phyloP scores from a whole-genome alignment of 768 basidiomycete genomes.

The Boletus insuetus region DNA sequence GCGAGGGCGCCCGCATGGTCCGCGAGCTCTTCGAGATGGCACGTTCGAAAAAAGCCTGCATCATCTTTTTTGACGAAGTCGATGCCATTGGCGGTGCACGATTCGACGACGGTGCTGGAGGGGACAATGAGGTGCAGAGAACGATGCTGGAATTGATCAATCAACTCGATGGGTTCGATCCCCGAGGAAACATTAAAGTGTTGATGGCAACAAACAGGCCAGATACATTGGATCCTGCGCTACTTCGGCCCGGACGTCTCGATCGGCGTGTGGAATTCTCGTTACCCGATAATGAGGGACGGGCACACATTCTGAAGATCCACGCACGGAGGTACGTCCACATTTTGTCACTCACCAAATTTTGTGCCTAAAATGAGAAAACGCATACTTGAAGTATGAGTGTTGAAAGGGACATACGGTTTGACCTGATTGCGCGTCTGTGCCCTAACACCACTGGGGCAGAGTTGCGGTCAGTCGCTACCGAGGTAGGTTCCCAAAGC shows the following conservation, averaged over 20 bases:
- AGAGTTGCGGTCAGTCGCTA: slow-evolving; percentile 95
- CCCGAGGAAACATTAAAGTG: slow-evolving; percentile 99
- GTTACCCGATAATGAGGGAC: slow-evolving; percentile 91
- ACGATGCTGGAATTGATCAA: slow-evolving; percentile 99
- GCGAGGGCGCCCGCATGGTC: slow-evolving; percentile 98
- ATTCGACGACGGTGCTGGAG: slow-evolving; percentile 97
- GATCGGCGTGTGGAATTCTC: slow-evolving; percentile 98
- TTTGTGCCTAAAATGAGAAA: neutral
- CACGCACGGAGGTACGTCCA: slow-evolving; percentile 82
- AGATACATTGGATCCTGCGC: slow-evolving; percentile 95
- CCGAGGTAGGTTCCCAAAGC: slow-evolving; percentile 58
- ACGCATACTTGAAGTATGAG: slow-evolving; percentile 68
- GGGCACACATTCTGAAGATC: slow-evolving; percentile 94
- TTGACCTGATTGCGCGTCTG: slow-evolving; percentile 92
- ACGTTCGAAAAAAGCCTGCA: slow-evolving; percentile 96
- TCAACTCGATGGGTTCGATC: slow-evolving; percentile 97
- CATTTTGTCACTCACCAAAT: neutral
- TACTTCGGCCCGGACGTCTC: slow-evolving; percentile 92
- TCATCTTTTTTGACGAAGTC: slow-evolving; percentile 99
- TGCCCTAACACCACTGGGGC: slow-evolving; percentile 99
- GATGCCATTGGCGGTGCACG: slow-evolving; percentile 98
- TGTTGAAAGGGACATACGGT: slow-evolving; percentile 94
- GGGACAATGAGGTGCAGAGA: slow-evolving; percentile 98
- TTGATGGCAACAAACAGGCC: slow-evolving; percentile 99
- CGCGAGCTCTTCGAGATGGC: slow-evolving; percentile 99